Conservation (phyloP, 2,329 filamentous ascomycete genomes). For the Macrophomina pseudophaseolina region DNA sequence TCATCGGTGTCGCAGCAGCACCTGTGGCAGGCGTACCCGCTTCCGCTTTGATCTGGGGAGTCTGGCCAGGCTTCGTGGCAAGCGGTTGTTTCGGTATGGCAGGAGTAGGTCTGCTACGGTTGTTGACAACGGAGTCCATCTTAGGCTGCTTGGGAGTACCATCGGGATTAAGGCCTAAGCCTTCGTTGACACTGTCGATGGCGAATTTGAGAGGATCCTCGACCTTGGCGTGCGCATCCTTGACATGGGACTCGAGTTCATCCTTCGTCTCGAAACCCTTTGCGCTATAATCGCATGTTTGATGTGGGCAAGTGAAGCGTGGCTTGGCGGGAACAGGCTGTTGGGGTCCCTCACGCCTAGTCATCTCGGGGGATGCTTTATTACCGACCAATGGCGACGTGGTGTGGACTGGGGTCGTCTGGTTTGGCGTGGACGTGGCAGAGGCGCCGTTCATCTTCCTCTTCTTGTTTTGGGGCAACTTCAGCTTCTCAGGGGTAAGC, state of each 20-base stretch:
- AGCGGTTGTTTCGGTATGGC: constrained; percentile 35
- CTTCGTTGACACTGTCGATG: constrained; percentile 57
- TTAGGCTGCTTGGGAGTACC: constrained; percentile 48
- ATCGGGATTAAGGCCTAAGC: constrained; percentile 55
- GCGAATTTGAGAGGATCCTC: constrained; percentile 63
- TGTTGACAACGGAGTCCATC: constrained; percentile 34
- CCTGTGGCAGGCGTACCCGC: constrained; percentile 43
- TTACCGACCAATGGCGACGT: constrained; percentile 47
- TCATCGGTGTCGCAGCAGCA: constrained; percentile 43
- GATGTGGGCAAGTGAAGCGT: constrained; percentile 59
- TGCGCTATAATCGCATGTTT: constrained; percentile 58
- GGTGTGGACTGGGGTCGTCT: constrained; percentile 39
- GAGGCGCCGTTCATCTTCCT: constrained; percentile 55
- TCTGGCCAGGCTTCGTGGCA: constrained; percentile 42
- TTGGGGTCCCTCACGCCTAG: constrained; percentile 52
- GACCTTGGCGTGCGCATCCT: constrained; percentile 59
- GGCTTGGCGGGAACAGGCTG: constrained; percentile 46
- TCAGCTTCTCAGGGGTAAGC: constrained; percentile 62
- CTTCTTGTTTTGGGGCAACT: constrained; percentile 63
- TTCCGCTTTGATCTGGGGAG: constrained; percentile 38
- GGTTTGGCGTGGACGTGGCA: constrained; percentile 43
- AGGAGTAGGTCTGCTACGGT: constrained; percentile 31
- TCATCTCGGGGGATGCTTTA: constrained; percentile 53
- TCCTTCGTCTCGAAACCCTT: constrained; percentile 61
- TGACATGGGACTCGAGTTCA: constrained; percentile 60